These are phyloP conservation scores for Bidens hawaiensis DNA, from an alignment of 140 eudicot species.

Conservation along the genomic window DNA sequence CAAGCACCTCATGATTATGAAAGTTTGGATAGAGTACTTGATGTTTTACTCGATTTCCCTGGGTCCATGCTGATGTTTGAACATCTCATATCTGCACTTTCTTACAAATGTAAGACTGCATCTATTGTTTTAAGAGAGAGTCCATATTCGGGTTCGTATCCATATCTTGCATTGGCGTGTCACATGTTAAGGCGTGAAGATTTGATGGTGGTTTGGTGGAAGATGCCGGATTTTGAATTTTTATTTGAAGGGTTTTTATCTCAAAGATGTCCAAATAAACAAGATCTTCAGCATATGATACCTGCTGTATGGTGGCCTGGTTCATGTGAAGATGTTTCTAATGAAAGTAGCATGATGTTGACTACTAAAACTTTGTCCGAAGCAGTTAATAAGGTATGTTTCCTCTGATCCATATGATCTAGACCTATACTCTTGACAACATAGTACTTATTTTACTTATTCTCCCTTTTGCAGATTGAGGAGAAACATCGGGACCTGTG, in stretches of 20 bases:
- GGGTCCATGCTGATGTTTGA: slow-evolving; percentile 57
- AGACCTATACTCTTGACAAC: background rate
- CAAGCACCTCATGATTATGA: slow-evolving; percentile 85
- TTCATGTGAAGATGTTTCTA: slow-evolving; percentile 74
- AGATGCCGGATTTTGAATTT: slow-evolving; percentile 68
- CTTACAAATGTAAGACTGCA: slow-evolving; percentile 73
- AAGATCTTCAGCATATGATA: slow-evolving; percentile 79
- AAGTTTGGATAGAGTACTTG: slow-evolving; percentile 80
- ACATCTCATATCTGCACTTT: slow-evolving; percentile 67
- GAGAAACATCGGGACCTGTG: slow-evolving; percentile 98
- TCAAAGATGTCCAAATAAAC: slow-evolving; percentile 79
- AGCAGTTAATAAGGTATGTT: slow-evolving; percentile 64
- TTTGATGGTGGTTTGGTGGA: slow-evolving; percentile 95
- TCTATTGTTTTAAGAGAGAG: slow-evolving; percentile 64
- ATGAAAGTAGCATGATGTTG: slow-evolving; percentile 89
- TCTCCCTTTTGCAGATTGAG: slow-evolving; percentile 68
- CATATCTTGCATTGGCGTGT: slow-evolving; percentile 80
- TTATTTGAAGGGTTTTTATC: slow-evolving; percentile 83
- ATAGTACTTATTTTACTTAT: no score
- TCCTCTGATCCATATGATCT: slow-evolving; percentile 5
- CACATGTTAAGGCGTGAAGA: slow-evolving; percentile 78
- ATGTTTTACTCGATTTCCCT: slow-evolving; percentile 57
- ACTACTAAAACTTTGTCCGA: slow-evolving; percentile 80
- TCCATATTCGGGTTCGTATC: slow-evolving; percentile 93
- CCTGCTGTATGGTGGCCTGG: slow-evolving; percentile 99